Evolutionary conservation across 139 green algal species (phyloP).

Genomic region (Chlamydomonas eustigma): DNA sequence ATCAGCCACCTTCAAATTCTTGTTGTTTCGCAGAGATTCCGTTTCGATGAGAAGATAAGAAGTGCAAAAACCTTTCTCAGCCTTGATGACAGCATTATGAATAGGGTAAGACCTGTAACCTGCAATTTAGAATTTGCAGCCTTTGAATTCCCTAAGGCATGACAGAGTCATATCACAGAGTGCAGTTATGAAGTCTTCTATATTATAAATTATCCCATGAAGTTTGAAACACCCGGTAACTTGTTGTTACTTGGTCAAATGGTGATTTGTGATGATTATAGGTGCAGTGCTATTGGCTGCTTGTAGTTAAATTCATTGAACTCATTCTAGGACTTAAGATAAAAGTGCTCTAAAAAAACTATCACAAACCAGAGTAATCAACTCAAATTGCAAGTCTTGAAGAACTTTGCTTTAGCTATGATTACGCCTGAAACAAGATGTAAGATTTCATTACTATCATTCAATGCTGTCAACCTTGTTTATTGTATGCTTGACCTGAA

Average conservation of each 20-base stretch:
- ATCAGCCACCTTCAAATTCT: background rate
- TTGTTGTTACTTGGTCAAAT: background rate
- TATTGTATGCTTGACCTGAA: too few relatives aligned
- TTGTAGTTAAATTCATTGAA: background rate
- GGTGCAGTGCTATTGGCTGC: background rate
- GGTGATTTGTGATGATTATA: background rate
- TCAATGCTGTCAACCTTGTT: too few relatives aligned
- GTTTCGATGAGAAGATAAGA: background rate
- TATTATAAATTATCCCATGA: background rate
- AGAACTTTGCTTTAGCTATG: too few relatives aligned
- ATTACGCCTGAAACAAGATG: too few relatives aligned
- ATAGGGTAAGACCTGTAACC: background rate
- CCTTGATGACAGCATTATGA: background rate
- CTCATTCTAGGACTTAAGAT: background rate
- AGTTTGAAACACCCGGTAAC: background rate
- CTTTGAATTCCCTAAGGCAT: background rate
- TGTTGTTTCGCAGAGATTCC: background rate
- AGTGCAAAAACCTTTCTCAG: background rate
- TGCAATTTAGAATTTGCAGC: background rate
- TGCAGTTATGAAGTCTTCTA: background rate
- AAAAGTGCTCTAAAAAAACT: too few relatives aligned
- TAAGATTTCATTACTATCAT: too few relatives aligned
- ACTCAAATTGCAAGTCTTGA: too few relatives aligned
- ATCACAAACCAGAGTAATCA: background rate
- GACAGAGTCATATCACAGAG: background rate